Base-by-base conservation (phyloP, 225 moss, liverwort and hornwort species). In the Straminergon stramineum region DNA sequence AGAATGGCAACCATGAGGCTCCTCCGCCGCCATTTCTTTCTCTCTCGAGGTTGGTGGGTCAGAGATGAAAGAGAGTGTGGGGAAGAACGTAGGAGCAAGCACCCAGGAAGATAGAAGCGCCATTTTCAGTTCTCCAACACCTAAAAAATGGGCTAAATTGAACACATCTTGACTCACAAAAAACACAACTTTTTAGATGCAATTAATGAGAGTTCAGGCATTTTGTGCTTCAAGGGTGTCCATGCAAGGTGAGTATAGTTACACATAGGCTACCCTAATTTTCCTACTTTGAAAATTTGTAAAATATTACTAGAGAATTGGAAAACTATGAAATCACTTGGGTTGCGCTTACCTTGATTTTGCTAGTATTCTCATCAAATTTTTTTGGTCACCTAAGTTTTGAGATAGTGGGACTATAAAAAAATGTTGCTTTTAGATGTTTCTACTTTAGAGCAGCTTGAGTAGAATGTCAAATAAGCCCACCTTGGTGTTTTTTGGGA, bases 291-390 rank as follows among this genome's bases (percentile, higher is more conserved):
- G 31, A 17, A 74, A 30, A 10, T 17, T 45, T 45, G 5, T 17
- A 18, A n/a, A 17, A 18, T 75, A 75, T 4, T 48, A 30, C 1
- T 31, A 30, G 1, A 30, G 18, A 0, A 0, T 30, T 1, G 0
- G 4, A 30, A 30, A 75, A 10, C 23, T 48, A 6, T 11, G 1
- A 31, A 75, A 31, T 7, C 13, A 75, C 3, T 51, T 75, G 19
- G 2, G 7, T 19, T 75, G 11, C 6, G 10, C 31, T 48, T 75
- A 3, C 17, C 3, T 30, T 31, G 2, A 48, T 1, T 18, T 48
- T 2, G 3, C 11, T 19, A 19, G 12, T 19, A 31, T 31, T 75
- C 31, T 30, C 39, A 39, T 70, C 5, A 19, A 75, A 18, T 11
- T 48, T 48, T 18, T 48, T 30, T 10, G 6, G 75, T 75, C 7